These are phyloP conservation scores for Eudorina sp. DNA, from an alignment of 139 green algal genomes.

Conservation along the genomic window DNA sequence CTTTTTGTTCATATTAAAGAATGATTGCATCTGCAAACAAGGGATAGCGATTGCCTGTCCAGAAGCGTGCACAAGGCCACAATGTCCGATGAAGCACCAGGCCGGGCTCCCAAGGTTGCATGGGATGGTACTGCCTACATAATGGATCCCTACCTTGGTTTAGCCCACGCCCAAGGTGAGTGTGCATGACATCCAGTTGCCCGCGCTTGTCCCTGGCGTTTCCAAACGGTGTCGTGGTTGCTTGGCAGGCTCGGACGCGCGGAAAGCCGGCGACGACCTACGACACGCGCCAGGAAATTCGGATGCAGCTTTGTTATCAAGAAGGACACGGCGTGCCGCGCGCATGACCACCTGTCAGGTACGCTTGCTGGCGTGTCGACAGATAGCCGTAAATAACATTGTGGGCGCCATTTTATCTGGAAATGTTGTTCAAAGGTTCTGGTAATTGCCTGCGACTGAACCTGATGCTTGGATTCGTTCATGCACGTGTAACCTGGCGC, in stretches of 20 bases:
- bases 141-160: neutral
- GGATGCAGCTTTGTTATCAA: slow-evolving; percentile 1
- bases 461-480: too few species aligned
- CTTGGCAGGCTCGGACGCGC: neutral
- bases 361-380: too few species aligned
- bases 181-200: neutral
- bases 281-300: neutral
- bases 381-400: too few species aligned
- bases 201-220: neutral
- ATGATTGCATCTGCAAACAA: too few species aligned
- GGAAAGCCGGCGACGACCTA: neutral
- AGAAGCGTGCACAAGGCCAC: neutral
- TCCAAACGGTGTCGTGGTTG: neutral
- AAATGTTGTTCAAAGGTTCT: too few species aligned
- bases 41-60: too few species aligned
- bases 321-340: neutral
- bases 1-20: too few species aligned
- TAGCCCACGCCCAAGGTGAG: neutral
- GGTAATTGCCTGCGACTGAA: too few species aligned
- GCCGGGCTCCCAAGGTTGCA: neutral
- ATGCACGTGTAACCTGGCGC: too few species aligned
- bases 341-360: slow-evolving; percentile 1
- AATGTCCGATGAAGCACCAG: neutral
- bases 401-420: too few species aligned
- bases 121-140: slow-evolving; percentile 5